Evolutionary conservation across 2,329 filamentous ascomycete genomes (phyloP), one percentile per base, ranked within the genome.

Genomic region (Emergomyces pasteurianus): DNA sequence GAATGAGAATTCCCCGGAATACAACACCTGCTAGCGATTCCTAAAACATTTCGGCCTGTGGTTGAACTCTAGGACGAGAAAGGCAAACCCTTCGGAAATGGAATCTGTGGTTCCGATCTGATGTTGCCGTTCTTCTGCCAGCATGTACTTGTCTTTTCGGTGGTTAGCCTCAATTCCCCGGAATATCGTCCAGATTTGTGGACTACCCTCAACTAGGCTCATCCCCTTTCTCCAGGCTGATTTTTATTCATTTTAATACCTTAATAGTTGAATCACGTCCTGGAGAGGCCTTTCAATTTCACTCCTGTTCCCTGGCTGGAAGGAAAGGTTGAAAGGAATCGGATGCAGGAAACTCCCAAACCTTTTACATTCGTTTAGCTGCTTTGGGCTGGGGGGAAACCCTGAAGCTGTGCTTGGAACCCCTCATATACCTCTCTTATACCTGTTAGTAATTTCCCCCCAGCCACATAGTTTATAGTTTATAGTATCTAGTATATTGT

Each of bases 181-280:
- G 55, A 63, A 66, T 63, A 66, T 69, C 28, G 31, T 21, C 50
- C 50, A 23, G 50, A 34, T 53, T 14, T 23, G 23, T 43, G 54
- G 54, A 43, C 54, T 42, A 42, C 10, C 38, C 58, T 68, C 70
- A 68, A 66, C 73, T 81, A 80, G 80, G 78, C 62, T 80, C 79
- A 81, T 81, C 79, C 73, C 76, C 80, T 81, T 76, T 69, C 74
- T 79, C 76, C 74, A 73, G 74, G 78, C 77, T 78, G 74, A 77
- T 61, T 69, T 70, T 72, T 67, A 61, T 58, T 40, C 28, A 31
- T 31, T 60, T 60, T 60, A 54, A 38, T 28, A 56, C 23, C 54
- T 43, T 56, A 56, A 56, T 56, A 10, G 38, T 42, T 36, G 18
- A 40, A 40, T 61, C 61, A 60, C 56, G 67, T 65, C 72, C 73